These are phyloP conservation scores for Ophiognomonia clavigignenti-juglandacearum DNA, from an alignment of 2,329 filamentous ascomycete species.

Conservation along the genomic window DNA sequence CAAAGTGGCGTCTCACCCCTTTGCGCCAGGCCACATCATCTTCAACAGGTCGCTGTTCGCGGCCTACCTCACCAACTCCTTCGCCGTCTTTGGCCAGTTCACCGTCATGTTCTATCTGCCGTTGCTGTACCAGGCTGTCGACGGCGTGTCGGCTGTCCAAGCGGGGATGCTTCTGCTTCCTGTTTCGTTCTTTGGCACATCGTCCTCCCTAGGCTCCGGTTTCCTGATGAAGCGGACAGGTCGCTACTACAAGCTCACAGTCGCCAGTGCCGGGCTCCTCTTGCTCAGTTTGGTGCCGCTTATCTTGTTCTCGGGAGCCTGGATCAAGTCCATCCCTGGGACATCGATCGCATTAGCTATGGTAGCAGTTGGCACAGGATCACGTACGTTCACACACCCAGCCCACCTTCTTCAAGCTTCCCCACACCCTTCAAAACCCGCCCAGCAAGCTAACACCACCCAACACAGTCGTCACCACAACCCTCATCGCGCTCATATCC, in stretches of 20 bases:
- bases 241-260: conserved; percentile 65
- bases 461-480: conserved; percentile 64
- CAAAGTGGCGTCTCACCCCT: conserved; percentile 63
- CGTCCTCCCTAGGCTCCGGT: conserved; percentile 60
- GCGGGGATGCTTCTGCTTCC: conserved; percentile 66
- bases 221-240: conserved; percentile 66
- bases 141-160: conserved; percentile 56
- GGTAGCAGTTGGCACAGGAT: conserved; percentile 34
- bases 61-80: conserved; percentile 69
- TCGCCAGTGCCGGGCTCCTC: conserved; percentile 49
- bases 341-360: conserved; percentile 55
- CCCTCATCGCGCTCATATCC: conserved; percentile 66
- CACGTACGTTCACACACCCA: too few relatives aligned
- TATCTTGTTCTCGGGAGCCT: conserved; percentile 50
- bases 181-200: conserved; percentile 54
- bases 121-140: conserved; percentile 70
- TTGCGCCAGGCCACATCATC: conserved; percentile 70
- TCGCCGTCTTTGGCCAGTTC: conserved; percentile 54
- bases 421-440: not conserved
- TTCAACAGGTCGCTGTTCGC: conserved; percentile 62
- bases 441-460: conserved; percentile 33
- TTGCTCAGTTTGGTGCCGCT: conserved; percentile 51
- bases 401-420: not conserved
- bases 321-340: conserved; percentile 41
- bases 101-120: conserved; percentile 68